Evolutionary conservation across 352 stramenopile species (phyloP).

Genomic region (Phytopythium delawarense): DNA sequence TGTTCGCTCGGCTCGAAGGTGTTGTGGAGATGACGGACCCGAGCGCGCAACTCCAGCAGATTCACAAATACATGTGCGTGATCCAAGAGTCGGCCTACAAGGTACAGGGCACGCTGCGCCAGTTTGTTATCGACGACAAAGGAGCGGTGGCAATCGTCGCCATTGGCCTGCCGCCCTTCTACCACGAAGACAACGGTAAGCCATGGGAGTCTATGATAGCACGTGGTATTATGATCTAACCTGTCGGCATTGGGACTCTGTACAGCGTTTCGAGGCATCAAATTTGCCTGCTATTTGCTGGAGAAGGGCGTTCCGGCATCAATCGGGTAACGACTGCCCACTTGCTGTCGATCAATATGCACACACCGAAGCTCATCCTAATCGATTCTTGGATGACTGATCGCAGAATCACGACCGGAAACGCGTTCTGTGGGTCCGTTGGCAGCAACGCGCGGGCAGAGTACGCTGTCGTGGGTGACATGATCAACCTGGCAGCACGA

Average conservation of each 20-base stretch:
- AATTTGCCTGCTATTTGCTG: constrained; percentile 56
- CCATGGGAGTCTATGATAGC: too few species aligned
- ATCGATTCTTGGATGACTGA: neutral
- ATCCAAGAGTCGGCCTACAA: constrained; percentile 81
- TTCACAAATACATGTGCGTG: constrained; percentile 55
- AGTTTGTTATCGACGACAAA: constrained; percentile 89
- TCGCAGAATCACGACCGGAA: constrained; percentile 58
- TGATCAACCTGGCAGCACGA: constrained; percentile 77
- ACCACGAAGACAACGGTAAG: constrained; percentile 82
- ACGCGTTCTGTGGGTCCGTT: constrained; percentile 72
- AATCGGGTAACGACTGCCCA: constrained; percentile 41
- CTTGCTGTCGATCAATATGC: neutral
- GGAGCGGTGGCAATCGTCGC: constrained; percentile 74
- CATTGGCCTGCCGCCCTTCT: constrained; percentile 73
- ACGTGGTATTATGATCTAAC: neutral
- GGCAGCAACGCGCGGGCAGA: constrained; percentile 65
- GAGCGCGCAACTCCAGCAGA: constrained; percentile 38
- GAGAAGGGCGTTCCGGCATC: constrained; percentile 60
- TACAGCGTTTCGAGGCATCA: constrained; percentile 56
- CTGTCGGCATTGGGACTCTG: neutral
- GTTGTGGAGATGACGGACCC: constrained; percentile 41
- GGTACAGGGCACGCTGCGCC: constrained; percentile 71
- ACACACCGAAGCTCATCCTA: neutral
- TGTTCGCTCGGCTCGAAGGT: constrained; percentile 66
- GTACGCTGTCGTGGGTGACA: constrained; percentile 80